Conservation (phyloP, 352 stramenopile species). For the Phytopythium montanum region DNA sequence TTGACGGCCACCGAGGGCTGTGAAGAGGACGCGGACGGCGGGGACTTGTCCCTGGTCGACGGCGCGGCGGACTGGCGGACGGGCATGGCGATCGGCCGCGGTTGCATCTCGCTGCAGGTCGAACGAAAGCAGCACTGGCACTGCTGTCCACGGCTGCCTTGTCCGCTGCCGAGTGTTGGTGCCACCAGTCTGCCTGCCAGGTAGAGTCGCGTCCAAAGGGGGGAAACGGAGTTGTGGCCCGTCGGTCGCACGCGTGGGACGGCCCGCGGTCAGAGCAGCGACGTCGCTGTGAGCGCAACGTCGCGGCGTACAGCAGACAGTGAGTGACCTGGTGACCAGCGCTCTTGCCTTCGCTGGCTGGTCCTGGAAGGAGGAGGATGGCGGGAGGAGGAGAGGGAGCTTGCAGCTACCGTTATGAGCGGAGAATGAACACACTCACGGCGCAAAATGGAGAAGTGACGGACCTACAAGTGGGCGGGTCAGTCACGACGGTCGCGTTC, state of each 20-base stretch:
- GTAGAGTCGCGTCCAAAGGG: neutral
- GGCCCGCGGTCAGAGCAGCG: neutral
- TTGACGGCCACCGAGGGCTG: neutral
- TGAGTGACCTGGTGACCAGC: too few species aligned
- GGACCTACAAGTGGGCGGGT: neutral
- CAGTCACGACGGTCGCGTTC: neutral
- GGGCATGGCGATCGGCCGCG: conserved; percentile 1
- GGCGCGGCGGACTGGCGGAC: neutral
- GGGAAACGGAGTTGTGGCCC: neutral
- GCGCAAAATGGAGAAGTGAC: neutral
- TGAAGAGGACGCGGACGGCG: neutral
- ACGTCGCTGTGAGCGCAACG: too few species aligned
- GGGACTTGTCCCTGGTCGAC: neutral
- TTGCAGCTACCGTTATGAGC: too few species aligned
- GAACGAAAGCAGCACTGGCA: neutral
- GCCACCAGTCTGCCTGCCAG: too few species aligned
- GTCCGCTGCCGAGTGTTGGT: neutral
- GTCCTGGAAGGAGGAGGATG: too few species aligned
- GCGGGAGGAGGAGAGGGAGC: too few species aligned
- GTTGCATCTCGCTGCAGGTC: neutral
- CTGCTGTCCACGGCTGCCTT: neutral
- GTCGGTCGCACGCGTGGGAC: conserved; percentile 4
- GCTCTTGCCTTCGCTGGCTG: too few species aligned
- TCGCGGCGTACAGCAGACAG: too few species aligned
- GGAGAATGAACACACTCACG: too few species aligned